Conservation (phyloP, 768 basidiomycete genomes). For the Symmetrospora coprosmae region DNA sequence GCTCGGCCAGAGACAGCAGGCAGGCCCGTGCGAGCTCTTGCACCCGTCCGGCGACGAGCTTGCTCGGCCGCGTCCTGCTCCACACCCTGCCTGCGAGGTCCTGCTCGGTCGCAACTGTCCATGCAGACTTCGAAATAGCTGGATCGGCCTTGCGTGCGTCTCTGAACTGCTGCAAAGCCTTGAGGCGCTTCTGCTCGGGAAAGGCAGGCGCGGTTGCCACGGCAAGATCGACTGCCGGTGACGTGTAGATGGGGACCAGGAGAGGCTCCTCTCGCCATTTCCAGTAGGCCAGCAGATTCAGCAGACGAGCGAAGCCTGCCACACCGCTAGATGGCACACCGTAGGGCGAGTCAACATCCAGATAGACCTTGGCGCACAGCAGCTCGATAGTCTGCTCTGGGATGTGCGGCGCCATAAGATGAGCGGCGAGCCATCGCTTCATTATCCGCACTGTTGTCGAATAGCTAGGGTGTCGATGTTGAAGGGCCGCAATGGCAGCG, state of each 20-base stretch:
- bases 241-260: slow-evolving; percentile 56
- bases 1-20: slow-evolving; percentile 45
- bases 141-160: slow-evolving; percentile 35
- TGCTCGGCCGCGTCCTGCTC: slow-evolving; percentile 55
- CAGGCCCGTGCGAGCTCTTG: slow-evolving; percentile 62
- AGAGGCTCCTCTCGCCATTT: slow-evolving; percentile 48
- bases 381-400: slow-evolving; percentile 69
- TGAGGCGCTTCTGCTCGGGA: slow-evolving; percentile 31
- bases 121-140: slow-evolving; percentile 44
- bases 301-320: slow-evolving; percentile 48
- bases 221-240: slow-evolving; percentile 34
- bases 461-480: slow-evolving; percentile 64
- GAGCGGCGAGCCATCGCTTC: slow-evolving; percentile 83
- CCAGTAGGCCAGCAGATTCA: slow-evolving; percentile 63
- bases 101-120: slow-evolving; percentile 64
- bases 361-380: slow-evolving; percentile 63
- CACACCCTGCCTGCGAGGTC: slow-evolving; percentile 63
- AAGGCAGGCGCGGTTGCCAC: slow-evolving; percentile 33
- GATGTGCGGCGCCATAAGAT: slow-evolving; percentile 61
- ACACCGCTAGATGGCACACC: slow-evolving; percentile 57
- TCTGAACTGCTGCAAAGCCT: slow-evolving; percentile 37
- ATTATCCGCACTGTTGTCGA: slow-evolving; percentile 71
- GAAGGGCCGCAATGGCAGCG: slow-evolving; percentile 59
- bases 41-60: slow-evolving; percentile 59
- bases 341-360: slow-evolving; percentile 40